Base-by-base conservation (phyloP, 441 rosid species). In the Kokia cookei region DNA sequence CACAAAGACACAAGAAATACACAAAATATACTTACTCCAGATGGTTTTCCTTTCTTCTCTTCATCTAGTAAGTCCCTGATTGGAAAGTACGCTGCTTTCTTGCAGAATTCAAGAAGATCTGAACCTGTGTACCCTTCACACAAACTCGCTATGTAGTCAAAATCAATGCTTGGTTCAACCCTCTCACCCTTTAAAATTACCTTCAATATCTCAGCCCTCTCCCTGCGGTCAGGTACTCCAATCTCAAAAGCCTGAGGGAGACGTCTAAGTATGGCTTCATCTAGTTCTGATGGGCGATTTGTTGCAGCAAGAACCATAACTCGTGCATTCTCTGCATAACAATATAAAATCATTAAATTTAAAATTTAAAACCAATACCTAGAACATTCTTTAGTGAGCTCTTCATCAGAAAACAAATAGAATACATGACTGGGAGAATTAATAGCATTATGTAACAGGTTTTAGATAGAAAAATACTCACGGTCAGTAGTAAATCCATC, bases 231-330 rank as follows among this genome's bases (percentile, higher is more conserved):
- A 69, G 97, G 99, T 75, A 96, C 77, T 70, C 97, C 98, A 78
- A 96, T 92, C 88, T 96, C 99, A 85, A 96, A 93, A 75, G 98
- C 86, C 64, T 91, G 99, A 77, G 99, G 97, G 67, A 96, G 91
- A 71, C 97, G 96, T 55, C 97, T 83, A 24, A 93, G 83, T 79
- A 96, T 96, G 61, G 98, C 99, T 84, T 96, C 98, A 80, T 96
- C 99, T 53, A 96, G 97, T 85, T 93, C 98, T 55, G 96, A 96
- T 8, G 98, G 97, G 57, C 97, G 89, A 84, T 96, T 96, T 4
- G 99, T 96, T 65, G 99, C 99, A 63, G 97, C 98, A 78, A 96
- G 98, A 77, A 96, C 97, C 99, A 93, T 93, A 35, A 93, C 99
- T 73, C 86, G 86, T 27, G 99, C 99, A 84, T 87, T 84, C 78